Evolutionary conservation across 2,329 filamentous ascomycete species (phyloP).

Genomic region (Piedraia hortae): DNA sequence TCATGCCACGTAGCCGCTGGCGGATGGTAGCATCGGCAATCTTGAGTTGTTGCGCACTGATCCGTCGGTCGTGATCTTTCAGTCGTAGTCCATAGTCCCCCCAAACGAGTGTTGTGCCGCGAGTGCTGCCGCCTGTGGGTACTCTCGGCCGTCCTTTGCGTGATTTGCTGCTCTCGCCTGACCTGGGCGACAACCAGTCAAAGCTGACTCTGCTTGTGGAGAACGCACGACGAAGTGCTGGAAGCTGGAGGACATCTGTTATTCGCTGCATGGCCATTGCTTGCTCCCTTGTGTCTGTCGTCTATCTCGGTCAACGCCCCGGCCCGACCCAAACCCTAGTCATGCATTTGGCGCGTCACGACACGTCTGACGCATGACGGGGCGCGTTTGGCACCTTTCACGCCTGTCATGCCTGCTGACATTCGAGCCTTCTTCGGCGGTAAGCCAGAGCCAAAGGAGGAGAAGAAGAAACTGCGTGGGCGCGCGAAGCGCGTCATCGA

Average conservation of each 20-base stretch:
- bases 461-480: conserved; percentile 21
- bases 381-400: conserved; percentile 1
- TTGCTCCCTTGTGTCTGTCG: no score
- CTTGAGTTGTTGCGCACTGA: conserved; percentile 65
- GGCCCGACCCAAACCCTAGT: not conserved
- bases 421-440: conserved; percentile 78
- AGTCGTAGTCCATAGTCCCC: conserved; percentile 88
- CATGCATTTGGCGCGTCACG: not conserved
- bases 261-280: no score
- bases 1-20: conserved; percentile 61
- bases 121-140: conserved; percentile 64
- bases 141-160: conserved; percentile 69
- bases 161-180: conserved; percentile 64
- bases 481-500: conserved; percentile 39
- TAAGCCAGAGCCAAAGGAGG: conserved; percentile 28
- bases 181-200: conserved; percentile 62
- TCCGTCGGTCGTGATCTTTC: conserved; percentile 73
- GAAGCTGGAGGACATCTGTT: no score
- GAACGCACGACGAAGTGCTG: conserved; percentile 6
- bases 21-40: conserved; percentile 87
- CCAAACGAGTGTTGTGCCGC: conserved; percentile 88
- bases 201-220: conserved; percentile 9
- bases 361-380: not conserved
- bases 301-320: conserved; percentile 1
- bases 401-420: conserved; percentile 41